Conservation (phyloP, 2,329 filamentous ascomycete species). For the Myriosclerotinia curreyana region DNA sequence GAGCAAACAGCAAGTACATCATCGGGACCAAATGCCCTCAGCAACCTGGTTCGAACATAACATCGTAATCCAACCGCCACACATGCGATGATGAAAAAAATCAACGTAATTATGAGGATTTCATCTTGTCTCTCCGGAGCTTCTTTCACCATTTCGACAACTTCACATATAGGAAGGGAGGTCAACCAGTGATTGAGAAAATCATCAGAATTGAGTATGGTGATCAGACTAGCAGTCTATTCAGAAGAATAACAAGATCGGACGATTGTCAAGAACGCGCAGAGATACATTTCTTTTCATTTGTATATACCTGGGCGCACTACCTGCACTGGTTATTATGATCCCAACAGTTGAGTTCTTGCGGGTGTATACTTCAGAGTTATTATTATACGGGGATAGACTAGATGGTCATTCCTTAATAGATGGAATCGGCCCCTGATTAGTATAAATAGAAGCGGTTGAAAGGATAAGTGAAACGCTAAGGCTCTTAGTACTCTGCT, state of each 20-base stretch:
- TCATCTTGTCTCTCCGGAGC: constrained; percentile 6
- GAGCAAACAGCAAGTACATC: constrained; percentile 49
- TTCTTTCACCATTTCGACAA: constrained; percentile 11
- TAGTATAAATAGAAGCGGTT: too few species aligned
- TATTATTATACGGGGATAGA: background rate
- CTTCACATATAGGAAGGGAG: background rate
- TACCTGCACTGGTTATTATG: background rate
- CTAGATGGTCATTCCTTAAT: constrained; percentile 11
- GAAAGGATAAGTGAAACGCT: too few species aligned
- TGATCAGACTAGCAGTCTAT: background rate
- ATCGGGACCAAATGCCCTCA: constrained; percentile 46
- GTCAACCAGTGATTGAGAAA: background rate
- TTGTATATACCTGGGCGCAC: background rate
- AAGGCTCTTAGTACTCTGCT: too few species aligned
- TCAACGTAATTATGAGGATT: constrained; percentile 27
- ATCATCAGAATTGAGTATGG: background rate
- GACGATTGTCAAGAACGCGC: background rate
- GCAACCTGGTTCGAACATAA: constrained; percentile 46
- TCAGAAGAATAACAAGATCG: background rate
- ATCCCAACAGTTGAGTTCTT: background rate
- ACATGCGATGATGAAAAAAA: constrained; percentile 42
- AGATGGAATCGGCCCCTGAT: background rate
- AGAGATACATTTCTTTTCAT: background rate
- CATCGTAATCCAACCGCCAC: constrained; percentile 44
- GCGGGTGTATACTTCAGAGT: constrained; percentile 6